Conservation (phyloP, 208 protist species). For the Herpetomonas muscarum region DNA sequence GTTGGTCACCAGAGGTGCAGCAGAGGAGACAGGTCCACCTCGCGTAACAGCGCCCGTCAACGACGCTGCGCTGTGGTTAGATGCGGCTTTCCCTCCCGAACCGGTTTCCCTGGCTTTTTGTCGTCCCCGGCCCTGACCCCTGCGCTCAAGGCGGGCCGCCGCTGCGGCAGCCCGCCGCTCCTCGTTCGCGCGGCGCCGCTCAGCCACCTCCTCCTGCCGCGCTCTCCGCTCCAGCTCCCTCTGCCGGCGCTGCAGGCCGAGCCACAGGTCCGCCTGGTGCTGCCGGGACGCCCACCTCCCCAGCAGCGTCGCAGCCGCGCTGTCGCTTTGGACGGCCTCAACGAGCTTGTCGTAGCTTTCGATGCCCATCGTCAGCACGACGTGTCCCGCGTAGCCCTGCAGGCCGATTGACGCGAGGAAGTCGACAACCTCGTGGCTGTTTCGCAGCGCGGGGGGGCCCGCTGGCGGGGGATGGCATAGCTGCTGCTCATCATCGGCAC, state of each 20-base stretch:
- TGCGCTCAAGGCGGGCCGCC: not conserved
- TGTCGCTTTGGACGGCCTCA: slow-evolving; percentile 18
- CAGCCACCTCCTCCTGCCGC: slow-evolving; percentile 4
- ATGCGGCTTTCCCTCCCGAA: not conserved
- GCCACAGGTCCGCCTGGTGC: slow-evolving; percentile 53
- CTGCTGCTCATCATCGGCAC: too few relatives aligned
- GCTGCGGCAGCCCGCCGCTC: slow-evolving; percentile 2
- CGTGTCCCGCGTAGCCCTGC: slow-evolving; percentile 57
- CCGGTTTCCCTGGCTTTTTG: not conserved
- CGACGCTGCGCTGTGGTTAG: too few relatives aligned
- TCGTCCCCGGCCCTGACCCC: not conserved
- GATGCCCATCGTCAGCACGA: slow-evolving; percentile 36
- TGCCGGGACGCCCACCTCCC: slow-evolving; percentile 51
- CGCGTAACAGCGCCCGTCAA: too few relatives aligned
- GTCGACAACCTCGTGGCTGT: slow-evolving; percentile 66
- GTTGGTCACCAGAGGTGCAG: too few relatives aligned
- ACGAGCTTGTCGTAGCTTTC: slow-evolving; percentile 42
- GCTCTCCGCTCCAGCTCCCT: slow-evolving; percentile 10
- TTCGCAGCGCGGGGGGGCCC: too few relatives aligned
- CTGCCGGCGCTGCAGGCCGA: slow-evolving; percentile 43
- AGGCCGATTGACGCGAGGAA: slow-evolving; percentile 72
- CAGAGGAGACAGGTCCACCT: too few relatives aligned
- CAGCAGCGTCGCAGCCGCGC: slow-evolving; percentile 41
- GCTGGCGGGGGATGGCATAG: too few relatives aligned
- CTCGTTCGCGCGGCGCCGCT: slow-evolving; percentile 4